These are phyloP conservation scores for Globisporangium okanoganense DNA, from an alignment of 352 stramenopile species.

Conservation along the genomic window DNA sequence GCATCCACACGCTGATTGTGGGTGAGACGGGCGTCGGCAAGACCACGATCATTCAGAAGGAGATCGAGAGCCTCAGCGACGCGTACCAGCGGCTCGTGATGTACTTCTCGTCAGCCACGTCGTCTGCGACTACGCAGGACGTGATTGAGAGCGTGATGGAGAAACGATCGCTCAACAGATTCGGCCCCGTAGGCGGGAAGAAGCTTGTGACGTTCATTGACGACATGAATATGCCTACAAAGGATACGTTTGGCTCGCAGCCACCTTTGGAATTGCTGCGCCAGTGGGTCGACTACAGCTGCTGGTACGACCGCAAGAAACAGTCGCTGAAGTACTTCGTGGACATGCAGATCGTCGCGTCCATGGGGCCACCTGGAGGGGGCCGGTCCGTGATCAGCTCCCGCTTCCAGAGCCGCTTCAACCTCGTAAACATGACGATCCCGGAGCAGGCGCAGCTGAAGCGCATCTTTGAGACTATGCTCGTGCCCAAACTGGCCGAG, in stretches of 20 bases:
- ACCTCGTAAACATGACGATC: slow-evolving; percentile 90
- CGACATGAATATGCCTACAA: slow-evolving; percentile 92
- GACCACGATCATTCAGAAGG: slow-evolving; percentile 79
- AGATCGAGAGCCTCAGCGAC: slow-evolving; percentile 79
- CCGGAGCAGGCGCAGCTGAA: slow-evolving; percentile 78
- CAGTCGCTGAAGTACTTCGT: slow-evolving; percentile 89
- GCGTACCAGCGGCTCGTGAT: slow-evolving; percentile 76
- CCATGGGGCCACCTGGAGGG: slow-evolving; percentile 85
- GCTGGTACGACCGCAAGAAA: slow-evolving; percentile 92
- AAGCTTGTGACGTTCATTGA: slow-evolving; percentile 91
- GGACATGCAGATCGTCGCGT: slow-evolving; percentile 88
- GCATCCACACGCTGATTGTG: slow-evolving; percentile 84
- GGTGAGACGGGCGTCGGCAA: slow-evolving; percentile 90
- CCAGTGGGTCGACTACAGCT: slow-evolving; percentile 91
- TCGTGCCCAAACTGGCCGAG: slow-evolving; percentile 77
- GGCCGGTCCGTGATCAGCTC: slow-evolving; percentile 87
- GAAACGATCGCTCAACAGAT: slow-evolving; percentile 87
- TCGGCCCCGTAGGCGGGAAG: slow-evolving; percentile 83
- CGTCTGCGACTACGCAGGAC: slow-evolving; percentile 83
- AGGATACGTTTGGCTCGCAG: slow-evolving; percentile 90
- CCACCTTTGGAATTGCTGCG: slow-evolving; percentile 88
- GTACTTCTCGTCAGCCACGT: slow-evolving; percentile 90
- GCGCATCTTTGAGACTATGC: slow-evolving; percentile 88
- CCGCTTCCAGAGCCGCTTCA: slow-evolving; percentile 90
- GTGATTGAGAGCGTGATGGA: slow-evolving; percentile 91